Base-by-base conservation (phyloP, 148 eudicot genomes). In the Silene latifolia region DNA sequence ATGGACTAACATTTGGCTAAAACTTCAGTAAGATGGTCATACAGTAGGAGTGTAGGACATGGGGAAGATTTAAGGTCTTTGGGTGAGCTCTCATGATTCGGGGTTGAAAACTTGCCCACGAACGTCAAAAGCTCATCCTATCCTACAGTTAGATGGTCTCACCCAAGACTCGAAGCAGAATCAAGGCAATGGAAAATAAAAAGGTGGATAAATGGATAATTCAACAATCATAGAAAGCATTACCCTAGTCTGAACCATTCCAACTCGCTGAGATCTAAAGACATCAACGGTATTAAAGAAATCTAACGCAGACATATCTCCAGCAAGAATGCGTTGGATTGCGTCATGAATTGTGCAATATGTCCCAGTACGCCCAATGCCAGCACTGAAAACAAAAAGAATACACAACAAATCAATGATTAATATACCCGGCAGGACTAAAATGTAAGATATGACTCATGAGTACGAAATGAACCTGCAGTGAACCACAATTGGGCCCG, bases 221-320 rank as follows among this genome's bases (percentile, higher is more conserved):
- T 69, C 20, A 71, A 35, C 47, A 29, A 63, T 71, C 4, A 12
- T 12, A 29, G 12, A 35, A 59, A 39, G 44, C 46, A n/a, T 19
- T 89, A 95, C 99, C 93, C 79, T 32, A 54, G 97, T 95, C 79
- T 95, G 98, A 82, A 95, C 92, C 98, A 95, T 95, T 85, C 98
- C 98, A 35, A 84, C 79, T 77, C 98, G 82, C 81, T 92, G 97
- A 10, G 94, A 90, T 89, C 97, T 88, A 80, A 92, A 90, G 79
- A 84, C 42, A 54, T 82, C 54, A 72, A 92, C 80, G 69, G 92
- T 90, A 29, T 81, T 82, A 72, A 77, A 85, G 69, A 95, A 89
- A 81, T 95, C 94, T 80, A 95, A 79, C 46, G 96, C 92, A 63
- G 91, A 82, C 92, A 88, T 85, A 77, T 95, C 99, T 65, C 99